Evolutionary conservation across 768 basidiomycete genomes (phyloP).

Genomic region (Tylopilus balloui): DNA sequence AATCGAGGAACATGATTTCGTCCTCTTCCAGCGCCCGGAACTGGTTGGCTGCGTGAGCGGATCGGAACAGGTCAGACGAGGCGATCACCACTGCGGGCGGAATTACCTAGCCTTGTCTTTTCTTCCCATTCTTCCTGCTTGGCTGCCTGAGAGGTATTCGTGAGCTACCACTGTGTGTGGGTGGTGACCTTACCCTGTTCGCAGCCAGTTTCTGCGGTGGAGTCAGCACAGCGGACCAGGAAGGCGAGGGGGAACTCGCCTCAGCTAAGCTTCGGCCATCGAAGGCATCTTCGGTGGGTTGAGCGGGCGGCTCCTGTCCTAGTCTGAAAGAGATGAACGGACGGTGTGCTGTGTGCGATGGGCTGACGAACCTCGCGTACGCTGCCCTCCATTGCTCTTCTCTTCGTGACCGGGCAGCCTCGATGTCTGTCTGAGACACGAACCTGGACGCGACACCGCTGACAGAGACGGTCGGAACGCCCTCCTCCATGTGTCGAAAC

Average conservation of each 20-base stretch:
- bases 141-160: conserved; percentile 49
- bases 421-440: conserved; percentile 74
- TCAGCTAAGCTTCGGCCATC: conserved; percentile 87
- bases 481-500: conserved; percentile 52
- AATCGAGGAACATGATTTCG: conserved; percentile 85
- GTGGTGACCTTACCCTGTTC: conserved; percentile 57
- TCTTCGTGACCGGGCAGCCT: conserved; percentile 60
- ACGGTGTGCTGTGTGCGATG: background rate
- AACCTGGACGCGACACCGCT: conserved; percentile 80
- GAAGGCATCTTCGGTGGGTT: conserved; percentile 68
- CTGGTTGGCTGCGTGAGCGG: conserved; percentile 60
- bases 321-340: conserved; percentile 41
- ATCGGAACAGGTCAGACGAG: conserved; percentile 8
- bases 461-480: conserved; percentile 67
- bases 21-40: conserved; percentile 88
- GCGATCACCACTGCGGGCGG: conserved; percentile 3
- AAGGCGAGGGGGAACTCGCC: conserved; percentile 45
- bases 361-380: conserved; percentile 63
- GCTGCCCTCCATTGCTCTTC: conserved; percentile 91
- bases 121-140: conserved; percentile 95
- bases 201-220: conserved; percentile 75
- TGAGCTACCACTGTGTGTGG: conserved; percentile 8
- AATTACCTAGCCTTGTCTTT: conserved; percentile 65
- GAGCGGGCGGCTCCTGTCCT: conserved; percentile 80
- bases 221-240: conserved; percentile 10